Base-by-base conservation (phyloP, 1,284 basidiomycete genomes). In the Spongiforma sp. region DNA sequence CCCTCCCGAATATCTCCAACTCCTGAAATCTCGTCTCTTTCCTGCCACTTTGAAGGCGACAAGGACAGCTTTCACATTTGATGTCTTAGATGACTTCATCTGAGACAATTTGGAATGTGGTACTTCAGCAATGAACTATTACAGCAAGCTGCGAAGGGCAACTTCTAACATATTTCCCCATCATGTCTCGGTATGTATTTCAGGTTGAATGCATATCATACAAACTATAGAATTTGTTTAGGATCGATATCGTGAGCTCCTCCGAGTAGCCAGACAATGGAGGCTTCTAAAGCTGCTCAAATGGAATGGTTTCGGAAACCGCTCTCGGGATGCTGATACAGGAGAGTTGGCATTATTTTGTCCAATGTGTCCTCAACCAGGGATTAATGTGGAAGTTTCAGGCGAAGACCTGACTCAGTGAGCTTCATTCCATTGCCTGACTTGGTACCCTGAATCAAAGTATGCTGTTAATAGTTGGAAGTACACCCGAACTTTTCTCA, bases 81-180 rank as follows among this genome's bases (percentile, higher is more conserved):
- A 9, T 10, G 52, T 53, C n/a, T 53, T 53, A 28, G 30, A 53
- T 32, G 57, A 74, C 11, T 77, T 76, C 34, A 70, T 76, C 15
- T 33, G 65, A 5, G 73, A 77, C 30, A 71, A 66, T 15, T 41
- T 73, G 1, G 61, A 71, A 6, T 73, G 72, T 26, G 74, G 77
- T 37, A 77, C 70, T n/a, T 71, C 70, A 0, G 68, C 68, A 2
- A 70, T 69, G 36, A 72, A 77, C 50, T 77, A 73, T 60, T 69
- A 67, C 21, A 48, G 36, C 1, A 71, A 72, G 7, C 63, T 79
- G 9, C 12, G 43, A 19, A 59, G 67, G 24, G 57, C 70, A 0
- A 78, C 77, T 0, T 63, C 71, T 26, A 67, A 70, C 37, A 63
- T 57, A 0, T 69, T 67, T 59, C 71, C 69, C 2, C 55, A 76